Conservation (phyloP, 2,329 filamentous ascomycete species). For the Pseudogymnoascus sp. region DNA sequence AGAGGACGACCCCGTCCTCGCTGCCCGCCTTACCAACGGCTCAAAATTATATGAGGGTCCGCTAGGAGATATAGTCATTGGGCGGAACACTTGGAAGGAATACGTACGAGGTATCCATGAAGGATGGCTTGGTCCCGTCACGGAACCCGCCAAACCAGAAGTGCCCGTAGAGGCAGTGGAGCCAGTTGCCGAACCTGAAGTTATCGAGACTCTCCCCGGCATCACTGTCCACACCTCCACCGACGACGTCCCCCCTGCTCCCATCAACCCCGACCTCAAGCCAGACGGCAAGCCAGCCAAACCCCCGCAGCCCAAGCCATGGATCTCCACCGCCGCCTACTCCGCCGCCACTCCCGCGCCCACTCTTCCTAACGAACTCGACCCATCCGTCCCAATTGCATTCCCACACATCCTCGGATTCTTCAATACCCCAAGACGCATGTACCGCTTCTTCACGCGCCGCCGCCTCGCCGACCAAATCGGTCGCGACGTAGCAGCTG, state of each 20-base stretch:
- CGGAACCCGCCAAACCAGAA: constrained; percentile 43
- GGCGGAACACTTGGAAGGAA: constrained; percentile 93
- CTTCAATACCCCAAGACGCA: constrained; percentile 75
- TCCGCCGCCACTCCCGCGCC: constrained; percentile 53
- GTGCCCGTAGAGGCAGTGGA: constrained; percentile 16
- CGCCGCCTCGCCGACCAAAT: constrained; percentile 79
- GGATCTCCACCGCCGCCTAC: constrained; percentile 70
- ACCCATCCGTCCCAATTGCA: constrained; percentile 62
- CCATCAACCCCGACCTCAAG: constrained; percentile 24
- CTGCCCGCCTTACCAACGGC: constrained; percentile 56
- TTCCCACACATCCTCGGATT: constrained; percentile 92
- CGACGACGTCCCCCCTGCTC: constrained; percentile 20
- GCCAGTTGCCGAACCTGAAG: constrained; percentile 19
- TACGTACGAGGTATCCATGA: constrained; percentile 90
- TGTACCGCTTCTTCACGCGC: constrained; percentile 81
- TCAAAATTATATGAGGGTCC: constrained; percentile 65
- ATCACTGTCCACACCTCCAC: constrained; percentile 24
- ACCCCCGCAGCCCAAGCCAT: constrained; percentile 59
- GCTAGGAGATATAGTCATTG: constrained; percentile 79
- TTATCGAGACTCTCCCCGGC: constrained; percentile 21
- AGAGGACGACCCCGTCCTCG: constrained; percentile 52
- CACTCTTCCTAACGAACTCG: constrained; percentile 61
- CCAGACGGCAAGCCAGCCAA: constrained; percentile 48
- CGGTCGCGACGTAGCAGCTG: constrained; percentile 78
- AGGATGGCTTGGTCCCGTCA: constrained; percentile 85